Percentiles rank a stretch among this genome's conserved stretches.
These are phyloP conservation scores for Atalantia buxifolia DNA, from an alignment of 345 rosid genomes.

Conservation along the genomic window DNA sequence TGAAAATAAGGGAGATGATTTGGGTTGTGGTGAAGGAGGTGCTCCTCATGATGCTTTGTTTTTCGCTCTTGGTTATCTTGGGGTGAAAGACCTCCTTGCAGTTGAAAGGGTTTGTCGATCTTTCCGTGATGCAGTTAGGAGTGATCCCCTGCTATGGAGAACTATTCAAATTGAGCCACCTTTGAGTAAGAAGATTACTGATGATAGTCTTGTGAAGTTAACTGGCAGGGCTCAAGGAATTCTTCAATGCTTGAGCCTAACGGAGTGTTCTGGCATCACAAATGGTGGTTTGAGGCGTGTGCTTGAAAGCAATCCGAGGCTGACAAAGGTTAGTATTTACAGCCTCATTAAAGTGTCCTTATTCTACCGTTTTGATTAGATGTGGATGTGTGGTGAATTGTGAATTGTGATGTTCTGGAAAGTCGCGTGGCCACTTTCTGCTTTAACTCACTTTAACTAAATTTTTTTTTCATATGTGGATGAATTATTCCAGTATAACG, in stretches of 20 bases:
- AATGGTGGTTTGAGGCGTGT: conserved; percentile 57
- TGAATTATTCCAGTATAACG: not conserved
- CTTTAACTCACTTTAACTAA: not conserved
- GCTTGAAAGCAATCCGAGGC: conserved; percentile 53
- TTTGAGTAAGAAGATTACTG: conserved; percentile 75
- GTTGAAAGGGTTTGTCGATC: conserved; percentile 70
- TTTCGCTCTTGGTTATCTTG: conserved; percentile 62
- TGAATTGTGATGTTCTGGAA: not conserved
- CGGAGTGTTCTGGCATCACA: conserved; percentile 66
- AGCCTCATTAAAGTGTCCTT: not conserved
- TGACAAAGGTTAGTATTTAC: conserved; percentile 52
- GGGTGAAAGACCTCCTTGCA: conserved; percentile 67
- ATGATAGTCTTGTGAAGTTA: conserved; percentile 64
- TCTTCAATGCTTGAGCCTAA: conserved; percentile 70
- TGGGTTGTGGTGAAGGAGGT: conserved; percentile 30
- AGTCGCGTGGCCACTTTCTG: not conserved
- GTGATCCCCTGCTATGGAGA: conserved; percentile 71
- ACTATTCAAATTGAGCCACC: conserved; percentile 71
- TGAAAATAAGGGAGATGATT: conserved; percentile 19
- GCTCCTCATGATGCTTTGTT: conserved; percentile 53
- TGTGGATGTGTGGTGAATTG: not conserved
- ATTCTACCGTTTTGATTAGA: not conserved
- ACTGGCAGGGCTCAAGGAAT: conserved; percentile 68
- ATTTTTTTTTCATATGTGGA: not conserved
- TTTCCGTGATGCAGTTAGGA: conserved; percentile 42